These are phyloP conservation scores for Trypanosoma melophagium DNA, from an alignment of 208 protist genomes.

Conservation along the genomic window DNA sequence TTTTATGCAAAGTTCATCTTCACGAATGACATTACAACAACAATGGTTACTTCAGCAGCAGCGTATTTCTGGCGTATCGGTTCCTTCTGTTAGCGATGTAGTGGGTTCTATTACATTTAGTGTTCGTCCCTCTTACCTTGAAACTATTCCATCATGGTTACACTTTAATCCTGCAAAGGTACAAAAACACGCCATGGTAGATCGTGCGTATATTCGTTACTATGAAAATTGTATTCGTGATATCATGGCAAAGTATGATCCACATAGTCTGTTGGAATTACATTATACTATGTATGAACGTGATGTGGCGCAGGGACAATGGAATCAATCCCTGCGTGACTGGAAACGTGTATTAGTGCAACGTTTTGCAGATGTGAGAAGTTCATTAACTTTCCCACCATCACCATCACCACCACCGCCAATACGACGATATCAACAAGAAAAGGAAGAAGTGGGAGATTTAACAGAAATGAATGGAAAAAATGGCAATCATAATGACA, in stretches of 20 bases:
- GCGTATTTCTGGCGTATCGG: background rate
- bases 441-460: too few relatives aligned
- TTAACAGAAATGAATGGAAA: too few relatives aligned
- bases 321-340: constrained; percentile 17
- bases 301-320: constrained; percentile 25
- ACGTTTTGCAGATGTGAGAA: background rate
- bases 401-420: background rate
- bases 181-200: constrained; percentile 1
- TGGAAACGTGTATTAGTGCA: constrained; percentile 8
- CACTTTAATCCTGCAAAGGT: constrained; percentile 15
- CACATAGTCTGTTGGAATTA: constrained; percentile 18
- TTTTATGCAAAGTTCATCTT: constrained; percentile 9
- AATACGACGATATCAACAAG: too few relatives aligned
- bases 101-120: constrained; percentile 33
- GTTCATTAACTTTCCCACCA: background rate
- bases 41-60: constrained; percentile 22
- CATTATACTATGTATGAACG: constrained; percentile 34
- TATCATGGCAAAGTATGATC: constrained; percentile 17
- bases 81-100: constrained; percentile 4
- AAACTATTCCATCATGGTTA: constrained; percentile 35
- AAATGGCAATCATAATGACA: too few relatives aligned
- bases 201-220: constrained; percentile 24
- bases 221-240: constrained; percentile 22
- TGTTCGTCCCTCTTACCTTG: constrained; percentile 33
- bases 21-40: constrained; percentile 13